Conservation (phyloP, 2,329 filamentous ascomycete species). For the Cadophora luteo-olivacea region DNA sequence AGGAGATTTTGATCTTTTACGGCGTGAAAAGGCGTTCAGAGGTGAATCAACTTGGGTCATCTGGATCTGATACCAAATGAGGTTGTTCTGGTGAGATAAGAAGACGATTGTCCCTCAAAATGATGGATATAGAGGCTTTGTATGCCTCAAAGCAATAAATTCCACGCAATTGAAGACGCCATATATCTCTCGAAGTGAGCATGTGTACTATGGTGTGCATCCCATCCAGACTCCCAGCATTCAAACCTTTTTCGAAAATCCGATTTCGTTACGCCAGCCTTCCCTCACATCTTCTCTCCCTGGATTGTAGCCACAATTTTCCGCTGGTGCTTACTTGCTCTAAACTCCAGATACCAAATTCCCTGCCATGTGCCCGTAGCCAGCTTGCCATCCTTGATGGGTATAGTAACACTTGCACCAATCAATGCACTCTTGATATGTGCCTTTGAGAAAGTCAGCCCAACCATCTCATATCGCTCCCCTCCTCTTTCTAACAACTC, state of each 20-base stretch:
- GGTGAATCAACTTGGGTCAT: slow-evolving; percentile 32
- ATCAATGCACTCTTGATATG: slow-evolving; percentile 93
- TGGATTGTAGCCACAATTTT: slow-evolving; percentile 93
- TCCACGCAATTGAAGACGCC: not conserved
- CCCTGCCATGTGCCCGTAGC: slow-evolving; percentile 79
- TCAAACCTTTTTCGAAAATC: not conserved
- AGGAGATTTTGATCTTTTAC: slow-evolving; percentile 24
- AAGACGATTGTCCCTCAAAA: not conserved
- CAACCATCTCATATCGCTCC: not conserved
- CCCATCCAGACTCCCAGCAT: slow-evolving; percentile 7
- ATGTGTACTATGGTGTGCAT: not conserved
- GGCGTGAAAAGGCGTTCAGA: slow-evolving; percentile 37
- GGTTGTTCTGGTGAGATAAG: not conserved
- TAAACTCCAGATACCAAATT: slow-evolving; percentile 95
- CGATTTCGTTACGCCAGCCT: not conserved
- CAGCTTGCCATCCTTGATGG: slow-evolving; percentile 85
- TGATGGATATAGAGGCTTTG: slow-evolving; percentile 3
- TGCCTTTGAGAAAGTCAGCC: slow-evolving; percentile 57
- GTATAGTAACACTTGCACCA: slow-evolving; percentile 88
- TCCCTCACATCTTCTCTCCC: slow-evolving; percentile 68
- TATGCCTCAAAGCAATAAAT: not conserved
- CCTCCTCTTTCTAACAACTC: not conserved
- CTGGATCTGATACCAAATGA: slow-evolving; percentile 24
- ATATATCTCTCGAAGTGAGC: not conserved
- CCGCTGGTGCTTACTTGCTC: slow-evolving; percentile 75